Conservation (phyloP, 441 rosid genomes). For the Erysimum pusillum region DNA sequence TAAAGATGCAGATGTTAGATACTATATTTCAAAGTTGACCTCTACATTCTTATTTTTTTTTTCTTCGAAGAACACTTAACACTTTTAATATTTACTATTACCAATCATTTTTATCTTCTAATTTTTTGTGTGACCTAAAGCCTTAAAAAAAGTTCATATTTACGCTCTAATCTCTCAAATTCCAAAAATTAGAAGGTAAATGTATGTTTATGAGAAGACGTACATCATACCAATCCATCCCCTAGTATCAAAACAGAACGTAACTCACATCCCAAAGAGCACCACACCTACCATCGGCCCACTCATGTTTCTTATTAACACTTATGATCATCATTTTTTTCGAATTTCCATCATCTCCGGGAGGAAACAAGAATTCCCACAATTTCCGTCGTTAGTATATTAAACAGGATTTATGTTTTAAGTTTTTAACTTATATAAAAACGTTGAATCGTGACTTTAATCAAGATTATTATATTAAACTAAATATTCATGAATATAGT, state of each 20-base stretch:
- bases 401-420: background rate
- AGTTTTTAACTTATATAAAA: background rate
- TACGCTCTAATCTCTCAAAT: background rate
- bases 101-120: too few relatives aligned
- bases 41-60: too few relatives aligned
- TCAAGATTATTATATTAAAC: background rate
- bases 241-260: background rate
- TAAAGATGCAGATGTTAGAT: background rate
- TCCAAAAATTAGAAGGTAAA: background rate
- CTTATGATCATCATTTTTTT: background rate
- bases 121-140: background rate
- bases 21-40: too few relatives aligned
- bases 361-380: conserved; percentile 10
- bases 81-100: too few relatives aligned
- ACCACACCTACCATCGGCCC: background rate
- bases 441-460: conserved; percentile 1
- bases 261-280: background rate
- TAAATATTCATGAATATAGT: background rate
- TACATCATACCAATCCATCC: background rate
- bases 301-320: background rate
- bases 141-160: too few relatives aligned
- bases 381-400: background rate
- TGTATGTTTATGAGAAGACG: background rate
- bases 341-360: conserved; percentile 1
- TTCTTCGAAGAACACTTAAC: too few relatives aligned